Evolutionary conservation across 768 basidiomycete species (phyloP), one percentile per base, ranked within the genome.

Genomic region (Boletus rubroflammeus): DNA sequence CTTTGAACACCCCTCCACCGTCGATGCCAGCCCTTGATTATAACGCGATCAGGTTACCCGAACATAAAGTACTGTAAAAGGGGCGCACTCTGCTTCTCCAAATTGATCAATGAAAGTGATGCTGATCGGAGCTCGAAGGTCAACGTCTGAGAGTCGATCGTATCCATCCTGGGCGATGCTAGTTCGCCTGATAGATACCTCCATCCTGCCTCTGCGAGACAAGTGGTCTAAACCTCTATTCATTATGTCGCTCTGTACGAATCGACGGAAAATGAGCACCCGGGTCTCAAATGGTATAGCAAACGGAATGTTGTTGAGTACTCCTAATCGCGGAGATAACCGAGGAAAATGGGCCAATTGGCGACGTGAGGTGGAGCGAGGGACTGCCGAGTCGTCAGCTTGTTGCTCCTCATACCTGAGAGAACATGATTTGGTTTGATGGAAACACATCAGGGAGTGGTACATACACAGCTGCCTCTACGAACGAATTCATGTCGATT

Each of bases 1-100:
- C 97, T 68, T 98, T 99, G 78, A 97, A 98, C 5, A 98, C 86
- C 0, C 97, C 97, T 3, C 97, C 95, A 2, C 96, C 95, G 59
- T 98, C 96, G 31, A 98, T 96, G 0, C 95, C 96, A 17, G 87
- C 85, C 68, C 89, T 90, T 41, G 3, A 42, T 43, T 13, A 19
- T 2, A 29, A 31, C 3, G 5, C 11, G 9, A 40, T 67, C 14
- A 66, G 47, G 26, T 39, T 19, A 8, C n/a, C 11, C 19, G 8
- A 17, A 41, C 13, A 40, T 44, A 43, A 6, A 29, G 8, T 28
- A 47, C 0, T n/a, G 26, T 14, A 13, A 25, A 44, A 26, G 45
- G 53, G 14, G 75, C 87, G 70, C 64, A 94, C 91, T 96, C 91
- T 61, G 83, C 83, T 58, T 86, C 78, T 28, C 90, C 92, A 55